Evolutionary conservation across 2,329 filamentous ascomycete genomes (phyloP), one percentile per base, ranked within the genome.

Genomic region (Mycosphaerella arachidis): DNA sequence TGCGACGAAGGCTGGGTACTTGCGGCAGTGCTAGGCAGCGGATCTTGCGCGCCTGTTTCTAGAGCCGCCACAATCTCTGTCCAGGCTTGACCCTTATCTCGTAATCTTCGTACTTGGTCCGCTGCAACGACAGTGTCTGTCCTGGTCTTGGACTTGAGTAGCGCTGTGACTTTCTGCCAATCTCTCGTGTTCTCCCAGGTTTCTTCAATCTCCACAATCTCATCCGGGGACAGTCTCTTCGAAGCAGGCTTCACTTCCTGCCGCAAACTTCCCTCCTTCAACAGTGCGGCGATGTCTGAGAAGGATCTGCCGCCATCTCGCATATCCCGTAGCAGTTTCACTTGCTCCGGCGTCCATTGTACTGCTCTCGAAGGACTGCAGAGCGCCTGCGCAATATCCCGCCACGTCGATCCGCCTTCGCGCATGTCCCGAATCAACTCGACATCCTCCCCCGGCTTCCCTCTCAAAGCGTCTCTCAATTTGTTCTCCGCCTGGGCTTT

Each of bases 21-120:
- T 29, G 81, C 80, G 12, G 78, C 73, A 37, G 74, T 73, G 3
- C 77, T 76, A 16, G 84, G 84, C 60, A 86, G 24, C 4, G 43
- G 27, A 7, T 83, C 53, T 70, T 48, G 40, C 13, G 12, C 16
- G 50, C 50, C 50, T 10, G 4, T 27, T 29, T 46, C 40, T 33
- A 43, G n/a, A 27, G 35, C 29, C 20, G 20, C 29, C 29, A 43
- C 18, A 33, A 43, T 43, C 18, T 55, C 53, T 7, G 24, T 55
- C 35, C 53, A 55, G 4, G 53, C 50, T n/a, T 52, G 33, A 12
- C 50, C 50, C 16, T 52, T 29, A 29, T 52, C 50, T 33, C 50
- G 27, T 20, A 52, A 20, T 52, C 6, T 52, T 10, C 50, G 50
- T 18, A 52, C 50, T 4, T 52, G 27, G 30, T 52, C 50, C 24